Base-by-base conservation (phyloP, 495 filamentous ascomycete species). In the Platismatia glauca region DNA sequence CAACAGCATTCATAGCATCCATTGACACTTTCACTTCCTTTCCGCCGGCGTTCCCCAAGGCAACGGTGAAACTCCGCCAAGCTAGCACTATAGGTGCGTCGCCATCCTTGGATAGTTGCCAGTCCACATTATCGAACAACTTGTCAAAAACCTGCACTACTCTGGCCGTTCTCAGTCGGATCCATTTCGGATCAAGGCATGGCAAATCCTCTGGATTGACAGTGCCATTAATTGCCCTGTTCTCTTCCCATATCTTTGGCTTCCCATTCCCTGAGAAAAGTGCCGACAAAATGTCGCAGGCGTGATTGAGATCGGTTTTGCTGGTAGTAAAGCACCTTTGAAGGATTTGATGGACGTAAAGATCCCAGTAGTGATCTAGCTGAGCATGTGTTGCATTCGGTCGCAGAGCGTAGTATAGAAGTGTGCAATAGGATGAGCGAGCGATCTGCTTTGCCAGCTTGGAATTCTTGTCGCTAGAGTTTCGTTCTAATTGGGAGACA, bases 21-120 rank as follows among this genome's bases (percentile, higher is more conserved):
- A 80, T 81, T 0, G 90, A 90, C 16, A 92, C 87, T 66, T 91
- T 96, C 60, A 98, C 86, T 70, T 98, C 94, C 73, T 95, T 94
- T 50, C 81, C 86, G 8, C 89, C 89, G 0, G 94, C 92, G 58
- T 86, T 80, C 6, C 86, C 85, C 37, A 97, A 72, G 9, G 89
- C 84, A 16, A 75, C 81, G 20, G 86, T 80, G 34, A 96, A 82
- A 55, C 75, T 79, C 15, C 73, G 71, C 93, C 94, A 97, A 46
- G 93, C 77, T 15, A 72, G 71, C 41, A 77, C 78, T 33, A 84
- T 78, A 8, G 76, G 68, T 8, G 77, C 77, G 20, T 81, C 75
- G 5, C 78, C 71, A 8, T 53, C 46, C 12, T 72, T 64, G 22
- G 72, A 71, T 4, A 80, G 65, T 18, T 77, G 74, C 73, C 82